phyloP scores from a whole-genome alignment of 1,139 yeast genomes.

The Yamadazyma oceani region DNA sequence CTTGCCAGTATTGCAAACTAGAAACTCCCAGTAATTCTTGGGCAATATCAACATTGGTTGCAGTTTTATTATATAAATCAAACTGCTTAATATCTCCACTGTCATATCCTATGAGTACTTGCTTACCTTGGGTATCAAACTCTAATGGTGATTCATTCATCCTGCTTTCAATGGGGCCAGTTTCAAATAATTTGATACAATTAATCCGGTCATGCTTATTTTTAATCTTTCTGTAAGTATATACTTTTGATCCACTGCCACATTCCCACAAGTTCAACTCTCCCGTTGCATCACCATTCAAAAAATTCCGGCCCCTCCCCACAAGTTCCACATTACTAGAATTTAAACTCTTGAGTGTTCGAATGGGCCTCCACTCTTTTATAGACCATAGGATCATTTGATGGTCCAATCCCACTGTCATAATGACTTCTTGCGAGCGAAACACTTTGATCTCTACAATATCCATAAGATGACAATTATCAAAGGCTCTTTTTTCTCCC shows the following conservation, averaged over 20 bases:
- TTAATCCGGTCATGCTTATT: constrained; percentile 33
- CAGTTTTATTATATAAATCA: constrained; percentile 18
- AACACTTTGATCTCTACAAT: constrained; percentile 40
- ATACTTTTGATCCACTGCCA: constrained; percentile 49
- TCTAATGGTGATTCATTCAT: constrained; percentile 6
- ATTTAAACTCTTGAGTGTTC: constrained; percentile 38
- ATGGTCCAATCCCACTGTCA: constrained; percentile 58
- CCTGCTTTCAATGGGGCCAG: constrained; percentile 5
- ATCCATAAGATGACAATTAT: constrained; percentile 49
- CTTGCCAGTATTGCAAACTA: constrained; percentile 12
- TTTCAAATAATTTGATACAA: constrained; percentile 15
- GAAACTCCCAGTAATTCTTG: neutral
- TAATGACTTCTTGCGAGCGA: constrained; percentile 59
- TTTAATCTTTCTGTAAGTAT: constrained; percentile 35
- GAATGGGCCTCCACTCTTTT: constrained; percentile 43
- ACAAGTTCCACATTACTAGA: constrained; percentile 41
- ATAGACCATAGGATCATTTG: constrained; percentile 61
- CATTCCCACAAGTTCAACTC: constrained; percentile 66
- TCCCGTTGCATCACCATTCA: constrained; percentile 55
- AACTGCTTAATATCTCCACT: constrained; percentile 40
- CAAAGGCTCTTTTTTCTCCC: constrained; percentile 15
- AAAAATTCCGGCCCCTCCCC: constrained; percentile 65
- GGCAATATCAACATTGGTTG: constrained; percentile 15
- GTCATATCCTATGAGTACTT: constrained; percentile 41
- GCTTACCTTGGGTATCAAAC: constrained; percentile 29